Evolutionary conservation across 331 rosid species (phyloP).

Genomic region (Rhamnella rubrinervis): DNA sequence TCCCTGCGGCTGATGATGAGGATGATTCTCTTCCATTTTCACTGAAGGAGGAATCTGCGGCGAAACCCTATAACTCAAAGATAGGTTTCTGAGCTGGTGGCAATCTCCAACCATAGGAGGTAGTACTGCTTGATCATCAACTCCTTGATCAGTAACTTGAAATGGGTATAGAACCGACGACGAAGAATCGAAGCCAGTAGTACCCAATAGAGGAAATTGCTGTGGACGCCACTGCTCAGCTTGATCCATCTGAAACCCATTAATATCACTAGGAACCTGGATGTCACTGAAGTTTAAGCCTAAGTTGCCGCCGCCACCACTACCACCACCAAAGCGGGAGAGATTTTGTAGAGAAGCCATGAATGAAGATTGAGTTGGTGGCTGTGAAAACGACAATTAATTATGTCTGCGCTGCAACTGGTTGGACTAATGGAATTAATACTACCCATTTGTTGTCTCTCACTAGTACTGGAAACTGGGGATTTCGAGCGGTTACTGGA

Average conservation of each 20-base stretch:
- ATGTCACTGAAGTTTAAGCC: conserved; percentile 52
- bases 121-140: conserved; percentile 11
- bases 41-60: conserved; percentile 46
- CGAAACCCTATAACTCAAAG: conserved; percentile 54
- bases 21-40: conserved; percentile 60
- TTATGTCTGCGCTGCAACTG: too few relatives aligned
- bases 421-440: conserved; percentile 1
- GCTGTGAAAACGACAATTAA: conserved; percentile 38
- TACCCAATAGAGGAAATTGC: conserved; percentile 59
- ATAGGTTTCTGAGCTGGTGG: not conserved
- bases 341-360: conserved; percentile 65
- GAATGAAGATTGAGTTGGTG: conserved; percentile 47
- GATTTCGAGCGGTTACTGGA: conserved; percentile 60
- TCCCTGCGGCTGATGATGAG: conserved; percentile 8
- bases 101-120: conserved; percentile 29
- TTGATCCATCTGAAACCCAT: conserved; percentile 52
- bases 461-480: conserved; percentile 31
- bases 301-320: conserved; percentile 42
- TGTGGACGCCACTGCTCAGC: conserved; percentile 67
- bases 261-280: conserved; percentile 35
- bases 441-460: conserved; percentile 7
- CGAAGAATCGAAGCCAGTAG: conserved; percentile 40
- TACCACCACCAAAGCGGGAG: conserved; percentile 42
- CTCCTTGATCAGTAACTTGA: conserved; percentile 35
- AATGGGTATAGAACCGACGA: conserved; percentile 39